Percentiles rank a stretch among this genome's conserved stretches.
Evolutionary conservation across 257 asterid species (phyloP).

Genomic region (Agastache rugosa): DNA sequence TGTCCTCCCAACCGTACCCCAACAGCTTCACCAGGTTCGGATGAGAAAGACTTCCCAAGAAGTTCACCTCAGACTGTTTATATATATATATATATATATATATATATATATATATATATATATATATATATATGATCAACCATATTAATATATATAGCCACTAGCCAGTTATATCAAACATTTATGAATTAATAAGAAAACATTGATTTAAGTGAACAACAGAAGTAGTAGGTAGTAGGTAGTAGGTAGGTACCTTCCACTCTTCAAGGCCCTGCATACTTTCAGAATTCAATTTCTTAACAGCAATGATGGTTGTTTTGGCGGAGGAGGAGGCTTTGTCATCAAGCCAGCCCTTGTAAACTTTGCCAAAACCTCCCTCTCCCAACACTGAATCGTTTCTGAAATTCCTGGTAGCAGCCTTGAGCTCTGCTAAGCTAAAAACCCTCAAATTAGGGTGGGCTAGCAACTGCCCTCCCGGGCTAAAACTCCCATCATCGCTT

Average conservation of each 20-base stretch:
- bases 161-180: too few relatives aligned
- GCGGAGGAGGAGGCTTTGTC: constrained; percentile 49
- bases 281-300: constrained; percentile 73
- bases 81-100: too few relatives aligned
- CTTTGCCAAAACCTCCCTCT: constrained; percentile 96
- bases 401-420: constrained; percentile 72
- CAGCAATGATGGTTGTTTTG: constrained; percentile 62
- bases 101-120: too few relatives aligned
- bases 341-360: constrained; percentile 89
- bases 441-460: constrained; percentile 64
- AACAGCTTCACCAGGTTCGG: constrained; percentile 82
- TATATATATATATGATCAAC: too few relatives aligned
- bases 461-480: constrained; percentile 48
- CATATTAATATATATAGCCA: too few relatives aligned
- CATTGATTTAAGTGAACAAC: too few relatives aligned
- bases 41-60: constrained; percentile 83
- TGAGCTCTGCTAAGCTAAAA: constrained; percentile 67
- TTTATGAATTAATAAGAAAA: too few relatives aligned
- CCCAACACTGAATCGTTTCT: constrained; percentile 76
- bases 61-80: constrained; percentile 78
- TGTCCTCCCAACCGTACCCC: constrained; percentile 86
- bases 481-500: constrained; percentile 21
- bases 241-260: constrained; percentile 62
- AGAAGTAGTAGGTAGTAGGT: too few relatives aligned
- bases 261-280: constrained; percentile 79